Base-by-base conservation (phyloP, 331 rosid species). In the Pyracantha coccinea region DNA sequence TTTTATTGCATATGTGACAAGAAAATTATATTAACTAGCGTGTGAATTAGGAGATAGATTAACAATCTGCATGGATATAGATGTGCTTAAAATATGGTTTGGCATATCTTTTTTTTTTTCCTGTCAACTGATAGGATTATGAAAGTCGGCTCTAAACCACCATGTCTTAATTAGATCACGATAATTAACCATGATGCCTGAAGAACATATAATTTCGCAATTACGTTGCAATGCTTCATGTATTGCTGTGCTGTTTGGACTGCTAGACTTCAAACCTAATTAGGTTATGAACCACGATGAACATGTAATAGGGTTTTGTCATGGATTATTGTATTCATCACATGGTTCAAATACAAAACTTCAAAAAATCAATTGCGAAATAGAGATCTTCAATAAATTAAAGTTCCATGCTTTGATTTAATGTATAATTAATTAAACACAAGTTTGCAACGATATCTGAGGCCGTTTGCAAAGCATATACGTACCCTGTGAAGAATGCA, bases 11-110 rank as follows among this genome's bases (percentile, higher is more conserved):
- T 14, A 60, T 25, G 32, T 60, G 65, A 25, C 65, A 60, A 25
- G 33, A 24, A 24, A 24, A 21, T 57, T 55, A 55, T 23, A 55
- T 55, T 60, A 14, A 24, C 66, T 24, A 17, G 4, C 21, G 9
- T 24, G 65, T 25, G 31, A 60, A 23, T 24, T 25, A 12, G 65
- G 17, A 25, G 65, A 25, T 4, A 6, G 15, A 2, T 21, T 5
- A 59, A 13, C 53, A 55, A 71, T 54, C 65, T 71, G 75, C 74
- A 69, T 69, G 73, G n/a, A 35, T n/a, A 7, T n/a, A 38, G 14
- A 38, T 38, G 19, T 68, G 41, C 24, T 28, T 52, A 50, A 68
- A 15, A 23, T 19, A 45, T 16, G 63, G 29, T 29, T 55, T 17
- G 27, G 59, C 19, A 16, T 14, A 28, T 14, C 4, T 6, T 19